Conservation (phyloP, 768 basidiomycete species). For the Suillus tomentosus region DNA sequence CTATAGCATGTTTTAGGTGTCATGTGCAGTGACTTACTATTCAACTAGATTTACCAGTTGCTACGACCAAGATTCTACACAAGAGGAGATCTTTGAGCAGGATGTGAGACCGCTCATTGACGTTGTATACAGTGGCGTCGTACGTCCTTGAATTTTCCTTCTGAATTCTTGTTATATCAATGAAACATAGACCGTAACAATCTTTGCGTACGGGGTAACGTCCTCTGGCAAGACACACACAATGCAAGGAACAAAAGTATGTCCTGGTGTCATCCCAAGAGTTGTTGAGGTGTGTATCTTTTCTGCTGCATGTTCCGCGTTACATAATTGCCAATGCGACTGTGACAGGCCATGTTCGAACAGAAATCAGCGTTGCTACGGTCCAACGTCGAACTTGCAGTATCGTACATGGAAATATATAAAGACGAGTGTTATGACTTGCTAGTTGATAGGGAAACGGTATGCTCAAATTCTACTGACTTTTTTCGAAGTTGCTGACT, state of each 20-base stretch:
- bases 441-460: slow-evolving; percentile 69
- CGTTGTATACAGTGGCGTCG: slow-evolving; percentile 74
- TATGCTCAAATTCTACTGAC: slow-evolving; percentile 33
- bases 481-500: not conserved
- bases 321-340: slow-evolving; percentile 6
- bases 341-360: slow-evolving; percentile 56
- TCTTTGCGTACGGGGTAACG: slow-evolving; percentile 90
- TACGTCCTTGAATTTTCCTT: slow-evolving; percentile 37
- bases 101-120: slow-evolving; percentile 81
- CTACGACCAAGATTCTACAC: slow-evolving; percentile 68
- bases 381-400: slow-evolving; percentile 48
- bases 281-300: slow-evolving; percentile 60
- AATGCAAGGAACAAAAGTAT: slow-evolving; percentile 76
- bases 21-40: slow-evolving; percentile 10
- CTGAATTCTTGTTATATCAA: not conserved
- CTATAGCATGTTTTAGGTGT: slow-evolving; percentile 9
- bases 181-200: slow-evolving; percentile 67
- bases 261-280: slow-evolving; percentile 87
- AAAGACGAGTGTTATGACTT: slow-evolving; percentile 91
- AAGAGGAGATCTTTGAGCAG: slow-evolving; percentile 74
- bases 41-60: slow-evolving; percentile 66
- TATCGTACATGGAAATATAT: slow-evolving; percentile 90
- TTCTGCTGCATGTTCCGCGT: not conserved
- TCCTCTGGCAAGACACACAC: slow-evolving; percentile 92
- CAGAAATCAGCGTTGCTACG: slow-evolving; percentile 42